Evolutionary conservation across 495 filamentous ascomycete genomes (phyloP).

Genomic region (Lentithecium fluviatile): DNA sequence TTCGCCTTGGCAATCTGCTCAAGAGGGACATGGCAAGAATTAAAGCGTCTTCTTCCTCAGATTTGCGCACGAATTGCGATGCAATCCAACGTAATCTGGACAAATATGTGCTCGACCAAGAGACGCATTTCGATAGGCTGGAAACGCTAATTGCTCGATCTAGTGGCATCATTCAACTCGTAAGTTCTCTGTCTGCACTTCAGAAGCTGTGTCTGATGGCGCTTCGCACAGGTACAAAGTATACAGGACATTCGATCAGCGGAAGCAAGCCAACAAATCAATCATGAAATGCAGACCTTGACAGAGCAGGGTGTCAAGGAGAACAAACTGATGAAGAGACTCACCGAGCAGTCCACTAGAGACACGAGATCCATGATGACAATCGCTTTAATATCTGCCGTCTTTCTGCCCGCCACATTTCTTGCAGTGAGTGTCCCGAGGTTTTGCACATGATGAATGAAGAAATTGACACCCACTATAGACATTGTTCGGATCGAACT

Average conservation of each 20-base stretch:
- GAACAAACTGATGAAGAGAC: neutral
- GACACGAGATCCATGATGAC: neutral
- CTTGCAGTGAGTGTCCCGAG: neutral
- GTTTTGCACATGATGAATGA: neutral
- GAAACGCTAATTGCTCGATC: neutral
- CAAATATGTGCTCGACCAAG: neutral
- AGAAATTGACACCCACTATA: neutral
- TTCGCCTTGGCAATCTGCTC: neutral
- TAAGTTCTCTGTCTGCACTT: neutral
- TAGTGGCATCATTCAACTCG: neutral
- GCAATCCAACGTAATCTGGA: too few species aligned
- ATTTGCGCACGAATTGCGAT: too few species aligned
- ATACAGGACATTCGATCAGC: neutral
- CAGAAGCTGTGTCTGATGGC: neutral
- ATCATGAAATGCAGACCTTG: neutral
- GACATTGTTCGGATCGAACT: neutral
- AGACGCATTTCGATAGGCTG: neutral
- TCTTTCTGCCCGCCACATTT: neutral
- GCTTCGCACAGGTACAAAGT: neutral
- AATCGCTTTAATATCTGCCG: neutral
- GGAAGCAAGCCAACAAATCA: neutral
- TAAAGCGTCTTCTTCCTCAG: neutral
- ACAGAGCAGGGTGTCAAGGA: neutral
- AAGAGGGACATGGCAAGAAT: neutral
- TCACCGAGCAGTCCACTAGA: neutral